phyloP scores from a whole-genome alignment of 352 stramenopile genomes.

The Globisporangium megalacanthum region DNA sequence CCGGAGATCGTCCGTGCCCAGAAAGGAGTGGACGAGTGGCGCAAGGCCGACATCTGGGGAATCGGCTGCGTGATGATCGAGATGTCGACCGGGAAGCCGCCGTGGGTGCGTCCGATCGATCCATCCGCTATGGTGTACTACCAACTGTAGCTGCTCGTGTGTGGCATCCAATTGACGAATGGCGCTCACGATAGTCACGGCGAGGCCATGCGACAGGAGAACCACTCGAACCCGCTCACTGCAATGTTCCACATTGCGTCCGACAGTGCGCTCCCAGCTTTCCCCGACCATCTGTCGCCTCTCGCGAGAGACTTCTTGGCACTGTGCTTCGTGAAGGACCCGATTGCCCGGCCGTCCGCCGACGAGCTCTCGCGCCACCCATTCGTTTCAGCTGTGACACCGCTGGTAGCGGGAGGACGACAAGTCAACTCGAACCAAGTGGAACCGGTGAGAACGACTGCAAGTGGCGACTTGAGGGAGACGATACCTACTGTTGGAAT shows the following conservation, averaged over 20 bases:
- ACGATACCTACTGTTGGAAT: neutral
- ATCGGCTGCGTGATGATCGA: slow-evolving; percentile 88
- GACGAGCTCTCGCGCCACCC: slow-evolving; percentile 74
- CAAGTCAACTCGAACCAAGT: neutral
- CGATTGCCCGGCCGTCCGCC: slow-evolving; percentile 66
- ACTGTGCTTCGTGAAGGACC: slow-evolving; percentile 64
- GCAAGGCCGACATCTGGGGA: slow-evolving; percentile 89
- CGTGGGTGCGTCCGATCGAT: slow-evolving; percentile 78
- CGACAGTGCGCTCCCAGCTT: slow-evolving; percentile 34
- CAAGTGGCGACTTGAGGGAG: neutral
- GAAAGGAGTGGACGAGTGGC: slow-evolving; percentile 64
- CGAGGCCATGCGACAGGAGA: slow-evolving; percentile 27
- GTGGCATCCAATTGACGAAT: no score
- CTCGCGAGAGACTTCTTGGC: slow-evolving; percentile 36
- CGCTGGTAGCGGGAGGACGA: neutral
- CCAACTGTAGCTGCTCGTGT: neutral
- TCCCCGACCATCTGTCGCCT: slow-evolving; percentile 38
- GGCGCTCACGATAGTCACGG: no score
- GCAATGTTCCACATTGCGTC: slow-evolving; percentile 85
- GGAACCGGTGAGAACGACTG: neutral
- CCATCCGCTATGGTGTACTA: neutral
- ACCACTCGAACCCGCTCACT: slow-evolving; percentile 70
- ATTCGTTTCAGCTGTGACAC: slow-evolving; percentile 31
- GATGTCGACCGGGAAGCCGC: slow-evolving; percentile 83
- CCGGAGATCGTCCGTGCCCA: slow-evolving; percentile 91